Base-by-base conservation (phyloP, 2,329 filamentous ascomycete genomes). In the Macroventuria anomochaeta region DNA sequence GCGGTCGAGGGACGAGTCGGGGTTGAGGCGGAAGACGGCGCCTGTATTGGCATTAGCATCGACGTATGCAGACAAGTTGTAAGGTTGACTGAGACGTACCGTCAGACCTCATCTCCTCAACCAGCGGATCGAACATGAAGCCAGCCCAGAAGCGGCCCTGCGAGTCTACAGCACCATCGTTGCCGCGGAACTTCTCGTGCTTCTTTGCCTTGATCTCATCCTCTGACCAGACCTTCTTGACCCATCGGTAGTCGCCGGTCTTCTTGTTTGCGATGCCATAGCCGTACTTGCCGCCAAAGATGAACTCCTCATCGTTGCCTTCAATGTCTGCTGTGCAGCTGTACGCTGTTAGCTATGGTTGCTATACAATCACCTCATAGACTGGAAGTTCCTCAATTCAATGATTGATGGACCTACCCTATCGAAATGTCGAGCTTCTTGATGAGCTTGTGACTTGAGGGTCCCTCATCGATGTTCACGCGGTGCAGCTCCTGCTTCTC, bases 71-170 rank as follows among this genome's bases (percentile, higher is more conserved):
- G n/a, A n/a, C n/a, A n/a, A n/a, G n/a, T n/a, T n/a, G n/a, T n/a
- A n/a, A n/a, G n/a, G n/a, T n/a, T n/a, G n/a, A n/a, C n/a, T n/a
- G n/a, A n/a, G n/a, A n/a, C 57, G 18, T 55, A 62, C 72, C 76
- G 64, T 80, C 77, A 40, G 75, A 70, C 23, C 64, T 83, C 38
- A 85, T 55, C 28, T 75, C 83, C 72, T 88, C 82, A 5, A 68
- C 78, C 66, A 86, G 79, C 49, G 90, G 88, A 68, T 96, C 91
- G 58, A 91, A 95, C 90, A 96, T 96, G 58, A 85, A 85, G 7
- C 91, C 91, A 5, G 92, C 81, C 89, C 91, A 96, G 76, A 93
- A 95, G 28, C 91, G 81, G 26, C 93, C 92, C 58, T 87, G 82
- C 21, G 86, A 87, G 69, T 96, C 92, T 44, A 90, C 86, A 5